A percentile compares a stretch with the other conserved stretches of the same genome.
phyloP scores from a whole-genome alignment of 2,329 filamentous ascomycete genomes.

The Rosellinia necatrix region DNA sequence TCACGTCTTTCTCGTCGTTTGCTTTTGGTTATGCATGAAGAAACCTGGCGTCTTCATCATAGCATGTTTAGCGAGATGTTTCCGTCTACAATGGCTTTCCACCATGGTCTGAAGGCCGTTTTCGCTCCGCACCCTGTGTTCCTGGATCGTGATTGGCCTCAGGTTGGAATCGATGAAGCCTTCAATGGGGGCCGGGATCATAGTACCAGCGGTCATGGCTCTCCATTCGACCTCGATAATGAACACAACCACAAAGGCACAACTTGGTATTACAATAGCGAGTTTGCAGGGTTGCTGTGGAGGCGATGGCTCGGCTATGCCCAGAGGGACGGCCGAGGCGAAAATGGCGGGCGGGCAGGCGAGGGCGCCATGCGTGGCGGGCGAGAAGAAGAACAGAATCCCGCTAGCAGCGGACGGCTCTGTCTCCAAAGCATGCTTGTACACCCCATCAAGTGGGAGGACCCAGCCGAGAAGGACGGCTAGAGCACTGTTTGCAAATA shows the following conservation, averaged over 20 bases:
- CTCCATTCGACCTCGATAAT: conserved; percentile 68
- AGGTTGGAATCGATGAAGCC: conserved; percentile 69
- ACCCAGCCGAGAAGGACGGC: conserved; percentile 49
- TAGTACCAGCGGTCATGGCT: conserved; percentile 66
- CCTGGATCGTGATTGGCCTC: conserved; percentile 75
- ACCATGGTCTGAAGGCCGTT: conserved; percentile 78
- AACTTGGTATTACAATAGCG: conserved; percentile 83
- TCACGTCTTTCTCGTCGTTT: conserved; percentile 69
- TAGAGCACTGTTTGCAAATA: conserved; percentile 16
- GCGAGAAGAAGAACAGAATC: conserved; percentile 53
- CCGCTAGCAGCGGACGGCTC: conserved; percentile 64
- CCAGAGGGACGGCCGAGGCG: conserved; percentile 56
- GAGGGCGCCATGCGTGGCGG: conserved; percentile 56
- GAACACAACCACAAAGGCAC: conserved; percentile 84
- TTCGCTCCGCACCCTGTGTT: conserved; percentile 83
- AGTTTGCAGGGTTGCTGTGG: conserved; percentile 79
- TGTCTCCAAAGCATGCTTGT: conserved; percentile 80
- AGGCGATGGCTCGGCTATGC: conserved; percentile 73
- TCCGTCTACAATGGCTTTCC: conserved; percentile 69
- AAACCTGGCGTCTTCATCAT: conserved; percentile 68
- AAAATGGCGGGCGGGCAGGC: conserved; percentile 54
- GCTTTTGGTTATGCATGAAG: conserved; percentile 74
- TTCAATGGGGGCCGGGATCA: conserved; percentile 79
- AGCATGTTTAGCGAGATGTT: conserved; percentile 84
- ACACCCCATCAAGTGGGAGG: conserved; percentile 77